Evolutionary conservation across 164 flowering plant species (phyloP).

Genomic region (Stephania japonica): DNA sequence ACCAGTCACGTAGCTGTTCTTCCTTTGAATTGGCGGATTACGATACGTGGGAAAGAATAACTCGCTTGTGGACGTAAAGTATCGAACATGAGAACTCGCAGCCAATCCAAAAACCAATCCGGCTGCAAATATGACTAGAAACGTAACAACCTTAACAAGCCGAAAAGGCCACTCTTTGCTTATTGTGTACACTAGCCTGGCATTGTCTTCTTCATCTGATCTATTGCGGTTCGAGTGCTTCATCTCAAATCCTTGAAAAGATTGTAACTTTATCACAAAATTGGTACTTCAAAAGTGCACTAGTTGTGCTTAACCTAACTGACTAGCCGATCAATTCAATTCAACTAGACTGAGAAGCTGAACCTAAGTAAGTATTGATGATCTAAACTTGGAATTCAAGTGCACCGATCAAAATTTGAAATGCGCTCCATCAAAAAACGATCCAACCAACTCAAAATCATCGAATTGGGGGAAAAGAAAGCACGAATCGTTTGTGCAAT

Average conservation of each 20-base stretch:
- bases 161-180: slow-evolving; percentile 22
- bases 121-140: slow-evolving; percentile 25
- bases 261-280: not conserved
- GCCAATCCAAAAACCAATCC: slow-evolving; percentile 30
- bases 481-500: not conserved
- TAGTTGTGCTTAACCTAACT: not conserved
- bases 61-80: slow-evolving; percentile 15
- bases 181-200: not conserved
- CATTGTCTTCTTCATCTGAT: slow-evolving; percentile 21
- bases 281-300: not conserved
- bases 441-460: not conserved
- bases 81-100: slow-evolving; percentile 22
- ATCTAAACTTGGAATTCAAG: not conserved
- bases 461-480: not conserved
- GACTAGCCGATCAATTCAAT: not conserved
- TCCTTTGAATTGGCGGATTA: not conserved
- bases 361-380: not conserved
- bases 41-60: slow-evolving; percentile 17
- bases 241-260: slow-evolving; percentile 12
- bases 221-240: slow-evolving; percentile 11
- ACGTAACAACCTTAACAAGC: slow-evolving; percentile 22
- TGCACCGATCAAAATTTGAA: not conserved
- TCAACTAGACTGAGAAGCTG: not conserved
- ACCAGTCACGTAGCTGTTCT: slow-evolving; percentile 2
- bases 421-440: not conserved